These are phyloP conservation scores for Osmozyma mogii DNA, from an alignment of 805 yeast species.

Conservation along the genomic window DNA sequence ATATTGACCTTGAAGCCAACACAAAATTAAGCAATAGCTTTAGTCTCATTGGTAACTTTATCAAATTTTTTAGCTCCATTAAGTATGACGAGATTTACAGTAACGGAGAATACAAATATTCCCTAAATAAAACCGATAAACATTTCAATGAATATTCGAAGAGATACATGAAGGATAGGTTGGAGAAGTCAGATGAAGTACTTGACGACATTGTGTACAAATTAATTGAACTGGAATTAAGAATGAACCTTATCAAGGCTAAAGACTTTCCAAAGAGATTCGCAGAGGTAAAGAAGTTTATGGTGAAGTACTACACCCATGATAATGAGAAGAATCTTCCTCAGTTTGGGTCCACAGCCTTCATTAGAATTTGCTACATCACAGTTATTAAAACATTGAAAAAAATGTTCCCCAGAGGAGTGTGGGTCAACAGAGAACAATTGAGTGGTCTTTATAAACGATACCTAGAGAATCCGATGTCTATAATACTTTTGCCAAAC, in stretches of 20 bases:
- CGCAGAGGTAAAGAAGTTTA: conserved; percentile 28
- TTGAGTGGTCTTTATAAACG: conserved; percentile 21
- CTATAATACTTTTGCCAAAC: conserved; percentile 46
- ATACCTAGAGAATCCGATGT: conserved; percentile 34
- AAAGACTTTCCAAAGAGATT: conserved; percentile 25
- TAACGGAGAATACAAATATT: conserved; percentile 25
- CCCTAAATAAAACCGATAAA: conserved; percentile 24
- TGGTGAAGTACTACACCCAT: conserved; percentile 28
- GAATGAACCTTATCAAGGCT: conserved; percentile 28
- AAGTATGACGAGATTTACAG: conserved; percentile 24
- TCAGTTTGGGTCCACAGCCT: conserved; percentile 16
- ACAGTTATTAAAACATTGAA: conserved; percentile 26
- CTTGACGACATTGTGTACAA: conserved; percentile 29
- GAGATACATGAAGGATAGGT: conserved; percentile 23
- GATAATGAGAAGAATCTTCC: conserved; percentile 34
- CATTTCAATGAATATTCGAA: conserved; percentile 21
- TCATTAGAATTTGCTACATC: conserved; percentile 28
- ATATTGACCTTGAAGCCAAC: conserved; percentile 22
- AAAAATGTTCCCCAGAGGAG: conserved; percentile 36
- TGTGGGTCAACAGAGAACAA: conserved; percentile 29
- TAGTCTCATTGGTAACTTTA: conserved; percentile 22
- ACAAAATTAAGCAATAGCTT: conserved; percentile 18
- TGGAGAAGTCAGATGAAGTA: conserved; percentile 18
- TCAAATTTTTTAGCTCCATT: conserved; percentile 21
- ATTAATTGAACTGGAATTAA: conserved; percentile 29